A percentile compares a stretch with the other conserved stretches of the same genome.
Evolutionary conservation across 768 basidiomycete genomes (phyloP).

Genomic region (Filobasidium floriforme): DNA sequence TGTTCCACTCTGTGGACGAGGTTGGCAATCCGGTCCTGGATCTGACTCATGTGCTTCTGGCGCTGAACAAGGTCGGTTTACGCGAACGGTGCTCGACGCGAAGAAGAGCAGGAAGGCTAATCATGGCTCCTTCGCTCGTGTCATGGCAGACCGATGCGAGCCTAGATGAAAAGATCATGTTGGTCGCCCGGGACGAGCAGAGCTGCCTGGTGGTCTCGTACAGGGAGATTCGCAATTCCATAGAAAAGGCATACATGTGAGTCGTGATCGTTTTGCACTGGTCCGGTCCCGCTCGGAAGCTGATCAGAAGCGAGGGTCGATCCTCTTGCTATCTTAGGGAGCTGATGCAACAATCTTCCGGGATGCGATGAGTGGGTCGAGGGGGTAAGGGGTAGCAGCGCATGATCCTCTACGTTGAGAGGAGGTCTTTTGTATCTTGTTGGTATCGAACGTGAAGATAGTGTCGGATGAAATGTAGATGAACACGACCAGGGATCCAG

Average conservation of each 20-base stretch:
- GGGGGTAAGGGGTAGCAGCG: background rate
- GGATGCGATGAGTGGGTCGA: slow-evolving; percentile 1
- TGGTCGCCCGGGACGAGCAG: slow-evolving; percentile 90
- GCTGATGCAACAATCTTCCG: slow-evolving; percentile 15
- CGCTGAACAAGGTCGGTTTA: slow-evolving; percentile 75
- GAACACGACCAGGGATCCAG: no score
- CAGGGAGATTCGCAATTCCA: slow-evolving; percentile 77
- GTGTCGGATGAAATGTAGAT: no score
- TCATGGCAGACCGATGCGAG: slow-evolving; percentile 72
- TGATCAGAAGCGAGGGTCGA: no score
- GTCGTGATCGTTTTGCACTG: no score
- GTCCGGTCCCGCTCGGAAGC: slow-evolving; percentile 22
- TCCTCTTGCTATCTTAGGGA: slow-evolving; percentile 7
- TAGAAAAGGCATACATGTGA: slow-evolving; percentile 75
- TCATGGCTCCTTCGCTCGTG: background rate
- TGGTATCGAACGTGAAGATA: no score
- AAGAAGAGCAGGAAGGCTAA: background rate
- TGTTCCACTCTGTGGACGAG: slow-evolving; percentile 95
- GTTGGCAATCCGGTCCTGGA: slow-evolving; percentile 81
- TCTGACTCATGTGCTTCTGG: slow-evolving; percentile 79
- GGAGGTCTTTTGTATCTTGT: background rate
- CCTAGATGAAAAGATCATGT: slow-evolving; percentile 87
- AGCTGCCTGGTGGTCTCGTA: slow-evolving; percentile 90
- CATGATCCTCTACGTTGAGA: no score
- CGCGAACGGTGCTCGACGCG: background rate